Evolutionary conservation across 441 rosid genomes (phyloP).

Genomic region (Brassica hybrid): DNA sequence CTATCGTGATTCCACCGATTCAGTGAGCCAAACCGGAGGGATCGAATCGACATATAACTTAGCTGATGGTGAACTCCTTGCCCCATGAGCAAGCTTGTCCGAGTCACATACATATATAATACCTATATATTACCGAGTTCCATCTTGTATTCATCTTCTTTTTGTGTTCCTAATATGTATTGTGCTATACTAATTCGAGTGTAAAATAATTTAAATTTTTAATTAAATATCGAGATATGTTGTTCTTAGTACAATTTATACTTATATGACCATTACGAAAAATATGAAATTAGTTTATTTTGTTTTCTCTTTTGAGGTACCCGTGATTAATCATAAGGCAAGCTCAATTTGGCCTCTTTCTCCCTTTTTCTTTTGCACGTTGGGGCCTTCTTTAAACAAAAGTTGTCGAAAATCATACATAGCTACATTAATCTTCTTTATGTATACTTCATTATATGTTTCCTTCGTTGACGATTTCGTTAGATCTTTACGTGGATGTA

Average conservation of each 20-base stretch:
- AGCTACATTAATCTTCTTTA: conserved; percentile 35
- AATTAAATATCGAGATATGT: background rate
- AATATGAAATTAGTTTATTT: conserved; percentile 12
- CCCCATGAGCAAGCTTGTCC: too few species aligned
- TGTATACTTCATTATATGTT: conserved; percentile 9
- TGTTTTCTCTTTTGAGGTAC: conserved; percentile 53
- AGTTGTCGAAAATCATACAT: conserved; percentile 63
- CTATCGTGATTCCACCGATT: too few species aligned
- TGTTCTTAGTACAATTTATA: background rate
- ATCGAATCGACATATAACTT: too few species aligned
- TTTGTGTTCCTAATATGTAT: background rate
- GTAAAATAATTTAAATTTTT: background rate
- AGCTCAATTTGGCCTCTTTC: conserved; percentile 60
- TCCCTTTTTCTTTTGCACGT: conserved; percentile 56
- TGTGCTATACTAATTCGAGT: background rate
- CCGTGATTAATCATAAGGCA: conserved; percentile 70
- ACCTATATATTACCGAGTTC: conserved; percentile 3
- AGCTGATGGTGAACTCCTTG: too few species aligned
- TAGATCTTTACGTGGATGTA: conserved; percentile 21
- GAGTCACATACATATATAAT: background rate
- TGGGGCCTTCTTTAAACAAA: conserved; percentile 67
- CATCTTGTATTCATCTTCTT: background rate
- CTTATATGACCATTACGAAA: background rate
- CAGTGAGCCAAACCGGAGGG: too few species aligned
- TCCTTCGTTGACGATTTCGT: background rate